phyloP scores from a whole-genome alignment of 306 rosid genomes.

The Vachellia pachyceras region DNA sequence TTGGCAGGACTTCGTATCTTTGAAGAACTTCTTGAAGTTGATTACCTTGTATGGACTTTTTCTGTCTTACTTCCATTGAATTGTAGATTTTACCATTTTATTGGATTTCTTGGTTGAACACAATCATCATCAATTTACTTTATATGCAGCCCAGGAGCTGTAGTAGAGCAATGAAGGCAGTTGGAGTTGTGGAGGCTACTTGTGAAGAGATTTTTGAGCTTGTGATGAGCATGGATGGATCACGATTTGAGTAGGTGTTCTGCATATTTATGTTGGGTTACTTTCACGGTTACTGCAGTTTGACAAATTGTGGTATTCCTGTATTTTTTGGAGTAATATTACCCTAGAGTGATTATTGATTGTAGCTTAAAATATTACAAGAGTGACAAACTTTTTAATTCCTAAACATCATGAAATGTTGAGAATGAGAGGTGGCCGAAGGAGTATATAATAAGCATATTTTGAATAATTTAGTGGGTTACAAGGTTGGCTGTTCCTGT shows the following conservation, averaged over 20 bases:
- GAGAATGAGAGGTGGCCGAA: neutral
- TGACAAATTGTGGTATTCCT: conserved; percentile 31
- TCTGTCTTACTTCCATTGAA: conserved; percentile 29
- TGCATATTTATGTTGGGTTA: conserved; percentile 33
- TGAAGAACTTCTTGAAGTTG: conserved; percentile 97
- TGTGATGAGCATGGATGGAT: conserved; percentile 99
- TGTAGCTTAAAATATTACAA: neutral
- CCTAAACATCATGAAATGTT: neutral
- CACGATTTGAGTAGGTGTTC: conserved; percentile 99
- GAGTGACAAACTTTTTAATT: neutral
- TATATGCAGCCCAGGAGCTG: conserved; percentile 94
- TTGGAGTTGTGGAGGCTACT: conserved; percentile 96
- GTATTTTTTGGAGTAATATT: conserved; percentile 22
- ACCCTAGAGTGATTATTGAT: conserved; percentile 22
- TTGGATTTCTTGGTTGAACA: conserved; percentile 33
- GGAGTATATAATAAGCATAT: neutral
- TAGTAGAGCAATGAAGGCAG: conserved; percentile 99
- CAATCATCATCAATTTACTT: conserved; percentile 46
- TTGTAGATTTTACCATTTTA: conserved; percentile 29
- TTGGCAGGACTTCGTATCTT: conserved; percentile 89
- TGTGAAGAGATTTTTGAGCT: conserved; percentile 98
- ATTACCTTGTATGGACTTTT: conserved; percentile 80
- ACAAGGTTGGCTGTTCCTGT: neutral
- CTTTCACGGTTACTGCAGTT: conserved; percentile 19
- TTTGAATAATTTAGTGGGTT: neutral